Base-by-base conservation (phyloP, 2,329 filamentous ascomycete genomes). In the Penicillium sp. region DNA sequence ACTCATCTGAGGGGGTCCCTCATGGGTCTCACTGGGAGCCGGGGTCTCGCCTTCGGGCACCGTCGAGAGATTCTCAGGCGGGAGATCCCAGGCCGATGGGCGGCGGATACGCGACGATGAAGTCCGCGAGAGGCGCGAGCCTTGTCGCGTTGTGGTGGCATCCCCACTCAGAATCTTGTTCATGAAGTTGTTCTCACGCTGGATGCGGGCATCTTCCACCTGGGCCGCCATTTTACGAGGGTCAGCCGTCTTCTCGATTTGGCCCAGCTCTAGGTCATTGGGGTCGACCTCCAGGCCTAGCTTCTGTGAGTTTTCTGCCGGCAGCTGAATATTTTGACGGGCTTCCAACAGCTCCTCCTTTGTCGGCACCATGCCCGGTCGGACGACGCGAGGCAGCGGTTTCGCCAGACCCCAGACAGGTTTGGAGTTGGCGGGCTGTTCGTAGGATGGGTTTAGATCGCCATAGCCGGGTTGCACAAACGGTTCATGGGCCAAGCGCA, bases 401-500 rank as follows among this genome's bases (percentile, higher is more conserved):
- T 77, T 75, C 3, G 75, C 76, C 45, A 79, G 60, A 61, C 74
- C 72, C 72, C 77, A 80, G 41, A 80, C 72, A 1, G 77, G 77
- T 48, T 75, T 72, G 12, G 64, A 56, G n/a, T 76, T 74, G 7
- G 67, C 63, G 3, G 76, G 69, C 48, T 78, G 74, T 29, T 77
- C 76, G 51, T 79, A 79, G 28, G 75, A 71, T 2, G 77, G 77
- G 45, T 80, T 79, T 3, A 79, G 65, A 10, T 75, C 68, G 12
- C 68, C 67, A 53, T 80, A 79, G 3, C 75, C 75, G n/a, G 76
- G 75, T 33, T 77, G 73, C n/a, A 79, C 71, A 34, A 73, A 74
- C 1, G 72, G 69, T 49, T 73, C 68, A 31, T 75, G 71, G 2
- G 67, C 59, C 39, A 56, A 47, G 1, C 59, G 57, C 35, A 66